phyloP scores from a whole-genome alignment of 2,329 filamentous ascomycete species.

The Aspergillus neotritici region DNA sequence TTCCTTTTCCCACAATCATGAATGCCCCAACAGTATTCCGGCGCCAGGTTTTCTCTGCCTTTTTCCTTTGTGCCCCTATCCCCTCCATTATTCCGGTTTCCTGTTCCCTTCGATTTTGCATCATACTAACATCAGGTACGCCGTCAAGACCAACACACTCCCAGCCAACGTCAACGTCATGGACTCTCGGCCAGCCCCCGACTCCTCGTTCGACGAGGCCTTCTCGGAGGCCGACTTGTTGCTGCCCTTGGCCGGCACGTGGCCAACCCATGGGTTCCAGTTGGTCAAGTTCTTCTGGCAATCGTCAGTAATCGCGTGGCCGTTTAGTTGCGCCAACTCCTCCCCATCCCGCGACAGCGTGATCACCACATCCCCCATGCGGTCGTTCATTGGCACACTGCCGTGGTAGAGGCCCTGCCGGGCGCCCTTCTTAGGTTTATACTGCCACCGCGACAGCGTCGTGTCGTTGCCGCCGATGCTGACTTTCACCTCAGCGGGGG shows the following conservation, averaged over 20 bases:
- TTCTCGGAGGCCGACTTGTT: background rate
- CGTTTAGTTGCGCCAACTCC: conserved; percentile 19
- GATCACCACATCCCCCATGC: conserved; percentile 22
- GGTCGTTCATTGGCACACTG: conserved; percentile 19
- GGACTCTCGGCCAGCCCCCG: no score
- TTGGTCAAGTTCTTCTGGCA: conserved; percentile 26
- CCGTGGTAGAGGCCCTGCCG: conserved; percentile 30
- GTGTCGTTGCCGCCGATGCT: conserved; percentile 25
- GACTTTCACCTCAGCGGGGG: conserved; percentile 25
- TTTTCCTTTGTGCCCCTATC: no score
- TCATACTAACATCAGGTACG: no score
- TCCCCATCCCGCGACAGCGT: conserved; percentile 19
- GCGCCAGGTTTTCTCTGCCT: no score
- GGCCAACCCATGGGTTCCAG: conserved; percentile 37
- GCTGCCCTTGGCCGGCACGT: conserved; percentile 7
- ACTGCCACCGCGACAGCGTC: background rate
- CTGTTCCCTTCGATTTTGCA: no score
- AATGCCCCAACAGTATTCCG: no score
- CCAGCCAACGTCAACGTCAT: no score
- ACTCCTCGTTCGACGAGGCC: no score
- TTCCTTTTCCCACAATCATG: no score
- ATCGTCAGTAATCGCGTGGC: conserved; percentile 17
- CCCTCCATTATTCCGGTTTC: no score
- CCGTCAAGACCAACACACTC: no score
- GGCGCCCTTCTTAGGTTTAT: no score